Evolutionary conservation across 495 filamentous ascomycete species (phyloP).

Genomic region (Extremus antarcticus): DNA sequence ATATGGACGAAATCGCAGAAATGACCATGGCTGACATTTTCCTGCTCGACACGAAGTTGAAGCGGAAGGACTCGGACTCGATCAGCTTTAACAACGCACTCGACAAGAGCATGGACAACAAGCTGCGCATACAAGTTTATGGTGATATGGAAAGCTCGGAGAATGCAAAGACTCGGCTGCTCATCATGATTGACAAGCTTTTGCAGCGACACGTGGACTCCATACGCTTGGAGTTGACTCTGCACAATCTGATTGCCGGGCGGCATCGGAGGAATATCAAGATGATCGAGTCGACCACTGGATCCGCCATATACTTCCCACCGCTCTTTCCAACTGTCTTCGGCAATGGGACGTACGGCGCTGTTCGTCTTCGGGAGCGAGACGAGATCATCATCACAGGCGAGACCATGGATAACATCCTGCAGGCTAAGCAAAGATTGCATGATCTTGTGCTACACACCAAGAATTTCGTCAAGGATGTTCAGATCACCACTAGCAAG

Average conservation of each 20-base stretch:
- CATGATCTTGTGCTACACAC: constrained; percentile 65
- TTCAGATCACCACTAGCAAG: constrained; percentile 72
- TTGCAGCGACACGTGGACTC: constrained; percentile 72
- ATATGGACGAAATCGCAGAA: constrained; percentile 68
- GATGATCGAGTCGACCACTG: constrained; percentile 83
- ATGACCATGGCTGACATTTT: constrained; percentile 95
- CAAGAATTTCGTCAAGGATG: constrained; percentile 84
- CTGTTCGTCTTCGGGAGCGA: constrained; percentile 58
- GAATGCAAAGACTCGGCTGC: constrained; percentile 87
- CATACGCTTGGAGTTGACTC: constrained; percentile 69
- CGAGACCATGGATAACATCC: constrained; percentile 65
- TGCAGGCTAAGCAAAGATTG: constrained; percentile 76
- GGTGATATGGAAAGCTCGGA: constrained; percentile 91
- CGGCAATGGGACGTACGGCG: constrained; percentile 72
- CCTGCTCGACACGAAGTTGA: constrained; percentile 64
- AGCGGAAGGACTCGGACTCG: constrained; percentile 36
- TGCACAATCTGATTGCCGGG: constrained; percentile 84
- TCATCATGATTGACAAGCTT: constrained; percentile 96
- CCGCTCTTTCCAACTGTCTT: constrained; percentile 83
- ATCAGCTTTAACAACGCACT: constrained; percentile 54
- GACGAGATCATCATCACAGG: constrained; percentile 92
- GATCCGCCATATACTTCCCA: constrained; percentile 95
- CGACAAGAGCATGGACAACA: constrained; percentile 60
- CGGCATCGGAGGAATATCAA: constrained; percentile 93
- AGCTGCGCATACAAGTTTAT: constrained; percentile 84